Evolutionary conservation across 2,329 filamentous ascomycete species (phyloP).

Genomic region (Fusarium pseudonygamai): DNA sequence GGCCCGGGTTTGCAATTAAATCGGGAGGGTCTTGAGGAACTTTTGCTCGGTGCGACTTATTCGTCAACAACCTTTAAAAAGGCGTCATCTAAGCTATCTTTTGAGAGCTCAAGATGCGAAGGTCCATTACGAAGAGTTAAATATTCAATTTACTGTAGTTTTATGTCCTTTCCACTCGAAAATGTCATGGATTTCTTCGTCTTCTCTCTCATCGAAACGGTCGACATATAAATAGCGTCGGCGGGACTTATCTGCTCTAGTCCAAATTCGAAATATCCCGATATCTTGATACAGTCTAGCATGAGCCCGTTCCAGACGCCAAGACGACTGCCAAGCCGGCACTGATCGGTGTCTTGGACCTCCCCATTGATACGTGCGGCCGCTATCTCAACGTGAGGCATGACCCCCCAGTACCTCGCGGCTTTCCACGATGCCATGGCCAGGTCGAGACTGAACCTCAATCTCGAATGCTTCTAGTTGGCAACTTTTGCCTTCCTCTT

Average conservation of each 20-base stretch:
- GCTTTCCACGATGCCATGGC: not conserved
- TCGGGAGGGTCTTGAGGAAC: constrained; percentile 2
- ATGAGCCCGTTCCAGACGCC: not conserved
- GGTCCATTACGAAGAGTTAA: rapidly evolving
- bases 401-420: not conserved
- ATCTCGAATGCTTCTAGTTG: not conserved
- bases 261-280: not conserved
- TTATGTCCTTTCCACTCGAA: not conserved
- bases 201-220: not conserved
- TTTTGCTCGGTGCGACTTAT: constrained; percentile 6
- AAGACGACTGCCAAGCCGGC: not conserved
- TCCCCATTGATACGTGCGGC: not conserved
- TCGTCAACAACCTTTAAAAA: constrained; percentile 14
- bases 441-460: not conserved
- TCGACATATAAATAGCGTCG: not conserved
- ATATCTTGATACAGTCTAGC: not conserved
- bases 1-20: not conserved
- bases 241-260: not conserved
- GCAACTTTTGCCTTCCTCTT: not conserved
- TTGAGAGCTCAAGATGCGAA: too few relatives aligned
- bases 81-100: not conserved
- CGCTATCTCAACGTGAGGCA: not conserved
- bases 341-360: not conserved
- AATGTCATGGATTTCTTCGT: too few relatives aligned
- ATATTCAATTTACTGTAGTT: not conserved